Base-by-base conservation (phyloP, 345 rosid species). In the Dimocarpus longan region DNA sequence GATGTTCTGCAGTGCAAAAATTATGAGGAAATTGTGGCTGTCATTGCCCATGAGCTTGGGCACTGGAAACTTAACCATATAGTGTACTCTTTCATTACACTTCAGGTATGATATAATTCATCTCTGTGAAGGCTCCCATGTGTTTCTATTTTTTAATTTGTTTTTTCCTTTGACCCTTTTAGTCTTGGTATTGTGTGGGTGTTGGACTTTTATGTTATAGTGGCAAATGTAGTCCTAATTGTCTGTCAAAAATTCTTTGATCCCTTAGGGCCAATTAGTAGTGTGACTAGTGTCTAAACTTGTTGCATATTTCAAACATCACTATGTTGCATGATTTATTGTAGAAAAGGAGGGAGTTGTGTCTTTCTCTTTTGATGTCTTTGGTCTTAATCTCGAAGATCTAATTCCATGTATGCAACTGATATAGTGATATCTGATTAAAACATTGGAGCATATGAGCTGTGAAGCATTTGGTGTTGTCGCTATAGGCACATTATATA, bases 1-100 rank as follows among this genome's bases (percentile, higher is more conserved):
- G 68, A 42, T 79, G 7, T 68, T 84, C 73, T 80, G 83, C 91
- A 96, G 99, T 96, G 98, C 89, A 87, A 93, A 85, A 81, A 91
- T 82, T 92, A 94, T 26, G 93, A 94, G 81, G 98, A 94, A 83
- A 91, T 97, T 84, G 98, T 97, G 46, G 99, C 98, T 74, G 98
- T 97, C 79, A 89, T 94, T 86, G 98, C 93, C 68, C 99, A 97
- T 85, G 99, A 97, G 87, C 88, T 97, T 76, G 99, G 99, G 72
- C 99, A 97, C 75, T 94, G 99, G 99, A 97, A 97, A 84, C 93
- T 97, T 75, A 97, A 90, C 79, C 99, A 97, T 83, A 97, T 98
- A 8, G 87, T 92, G 84, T 93, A 91, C 89, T 90, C 97, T 10
- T 97, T 97, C 82, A 82, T 97, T 82, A 93, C 96, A 13, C 13